Conservation (phyloP, 2,329 filamentous ascomycete species). For the Helminthosporium solani region DNA sequence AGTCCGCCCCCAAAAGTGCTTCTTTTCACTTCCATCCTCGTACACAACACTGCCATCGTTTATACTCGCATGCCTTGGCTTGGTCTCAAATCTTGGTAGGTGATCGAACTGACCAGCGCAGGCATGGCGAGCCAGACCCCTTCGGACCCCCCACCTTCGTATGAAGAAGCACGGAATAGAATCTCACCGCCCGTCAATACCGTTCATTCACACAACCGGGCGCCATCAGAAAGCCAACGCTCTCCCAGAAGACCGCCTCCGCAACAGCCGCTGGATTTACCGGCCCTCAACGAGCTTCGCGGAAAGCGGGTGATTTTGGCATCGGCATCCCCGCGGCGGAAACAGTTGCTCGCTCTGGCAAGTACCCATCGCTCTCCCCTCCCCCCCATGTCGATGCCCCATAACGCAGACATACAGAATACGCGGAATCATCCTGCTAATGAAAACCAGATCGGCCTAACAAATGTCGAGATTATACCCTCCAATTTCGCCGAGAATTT, state of each 20-base stretch:
- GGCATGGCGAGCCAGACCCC: constrained; percentile 23
- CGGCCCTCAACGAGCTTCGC: constrained; percentile 74
- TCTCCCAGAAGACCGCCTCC: constrained; percentile 45
- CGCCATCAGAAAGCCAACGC: constrained; percentile 18
- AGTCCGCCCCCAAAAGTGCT: no score
- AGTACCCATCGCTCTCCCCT: no score
- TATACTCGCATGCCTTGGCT: neutral
- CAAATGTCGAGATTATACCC: constrained; percentile 78
- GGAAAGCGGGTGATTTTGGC: constrained; percentile 84
- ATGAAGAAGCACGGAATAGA: constrained; percentile 33
- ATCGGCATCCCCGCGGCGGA: constrained; percentile 81
- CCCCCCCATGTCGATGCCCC: no score
- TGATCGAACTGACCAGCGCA: neutral
- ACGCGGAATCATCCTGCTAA: constrained; percentile 10
- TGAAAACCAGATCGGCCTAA: constrained; percentile 68
- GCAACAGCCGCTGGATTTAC: constrained; percentile 72
- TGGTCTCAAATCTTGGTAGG: neutral
- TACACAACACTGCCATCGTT: no score
- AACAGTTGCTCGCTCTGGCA: constrained; percentile 71
- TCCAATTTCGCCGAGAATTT: constrained; percentile 84
- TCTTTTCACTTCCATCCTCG: no score
- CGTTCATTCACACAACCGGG: constrained; percentile 9
- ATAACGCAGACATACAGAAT: constrained; percentile 1
- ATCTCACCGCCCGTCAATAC: constrained; percentile 12
- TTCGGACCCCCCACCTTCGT: constrained; percentile 47